Evolutionary conservation across 106 monocot species (phyloP), one percentile per base, ranked within the genome.

Genomic region (Allium cepa): DNA sequence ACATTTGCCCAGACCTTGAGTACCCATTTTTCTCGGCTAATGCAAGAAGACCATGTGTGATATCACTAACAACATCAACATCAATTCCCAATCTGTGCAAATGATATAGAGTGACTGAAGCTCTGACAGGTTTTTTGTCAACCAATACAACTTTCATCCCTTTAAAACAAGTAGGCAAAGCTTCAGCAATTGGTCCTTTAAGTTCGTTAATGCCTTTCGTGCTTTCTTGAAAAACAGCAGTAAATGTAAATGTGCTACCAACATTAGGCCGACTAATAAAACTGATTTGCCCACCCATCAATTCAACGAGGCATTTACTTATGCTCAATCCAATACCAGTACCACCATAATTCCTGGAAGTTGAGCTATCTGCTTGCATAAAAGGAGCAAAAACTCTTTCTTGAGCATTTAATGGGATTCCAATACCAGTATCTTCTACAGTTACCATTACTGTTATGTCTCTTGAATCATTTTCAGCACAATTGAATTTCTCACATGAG

Each of bases 351-450:
- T 82, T 89, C 56, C 97, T 79, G 13, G 97, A 99, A 53, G 92
- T 99, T 52, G 97, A 99, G 64, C 97, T 99, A 63, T 99, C 97
- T 48, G 82, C 97, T 67, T 92, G 97, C 97, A 99, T 99, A 63
- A 99, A 99, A 17, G 97, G 97, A 14, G 90, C 90, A 68, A 99
- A 99, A 48, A 99, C 88, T 9, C 92, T 76, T 68, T 86, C 77
- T 58, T 99, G 97, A 10, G 97, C 97, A 67, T 90, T 75, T 22
- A 87, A 66, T 15, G 92, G 97, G 69, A 99, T 99, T 13, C 97
- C 97, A 11, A 87, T 81, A 46, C 97, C 97, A 59, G 92, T 99
- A 70, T 99, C 97, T 57, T 99, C 97, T 11, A 99, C 89, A n/a
- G 76, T 85, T 49, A 93, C 84, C 49, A 85, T 69, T 15, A 99